Evolutionary conservation across 2,329 filamentous ascomycete genomes (phyloP), one percentile per base, ranked within the genome.

Genomic region (Berkeleyomyces rouxiae): DNA sequence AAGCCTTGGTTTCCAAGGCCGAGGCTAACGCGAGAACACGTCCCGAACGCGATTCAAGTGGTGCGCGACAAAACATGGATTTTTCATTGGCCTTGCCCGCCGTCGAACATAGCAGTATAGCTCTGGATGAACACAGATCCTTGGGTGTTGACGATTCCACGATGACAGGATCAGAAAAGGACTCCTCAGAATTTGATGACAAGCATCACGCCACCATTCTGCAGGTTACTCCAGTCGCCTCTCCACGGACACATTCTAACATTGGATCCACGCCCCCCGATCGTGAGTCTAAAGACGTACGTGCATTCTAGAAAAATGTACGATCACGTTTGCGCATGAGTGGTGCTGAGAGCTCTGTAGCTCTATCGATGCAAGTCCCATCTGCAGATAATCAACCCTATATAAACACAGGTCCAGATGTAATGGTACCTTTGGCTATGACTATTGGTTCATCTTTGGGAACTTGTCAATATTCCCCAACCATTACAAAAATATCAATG

Each of bases 251-350:
- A 13, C 51, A 42, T 49, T 57, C 51, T 43, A 47, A 31, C 31
- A 49, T 37, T 33, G 37, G 49, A 51, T 58, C 61, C n/a, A 57
- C 43, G 62, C 57, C 57, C 23, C 47, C 63, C 23, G n/a, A 55
- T 46, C 64, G 64, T 51, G 58, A 57, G 39, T 61, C 58, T 37
- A 59, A 53, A 59, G 64, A 64, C 33, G 64, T 63, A n/a, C 62
- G 62, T 39, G 61, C 62, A 16, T 66, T 66, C 61, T 66, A 66
- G 66, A 63, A 62, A 42, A 66, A 65, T 55, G 66, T 64, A 39
- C 64, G 66, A 6, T 57, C 62, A 23, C 44, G 43, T 59, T 60
- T 66, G 33, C 63, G 65, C 57, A 61, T 64, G 10, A 62, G 61
- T 33, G 58, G 59, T 44, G 16, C 16, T 53, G 64, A 65, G 44